Conservation (phyloP, 768 basidiomycete genomes). For the Mycena pura region DNA sequence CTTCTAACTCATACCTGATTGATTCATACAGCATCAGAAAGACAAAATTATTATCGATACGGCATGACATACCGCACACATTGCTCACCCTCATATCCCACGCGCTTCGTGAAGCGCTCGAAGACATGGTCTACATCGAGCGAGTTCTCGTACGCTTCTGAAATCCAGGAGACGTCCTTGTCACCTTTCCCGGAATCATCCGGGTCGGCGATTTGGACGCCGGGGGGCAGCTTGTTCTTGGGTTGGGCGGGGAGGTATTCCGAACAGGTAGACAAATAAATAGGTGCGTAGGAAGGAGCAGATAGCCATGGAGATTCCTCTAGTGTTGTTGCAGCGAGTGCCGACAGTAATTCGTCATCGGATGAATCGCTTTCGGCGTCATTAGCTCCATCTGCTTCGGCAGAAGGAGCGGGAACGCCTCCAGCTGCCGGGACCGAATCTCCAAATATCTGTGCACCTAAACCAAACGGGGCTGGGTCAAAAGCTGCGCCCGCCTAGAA, state of each 20-base stretch:
- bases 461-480: slow-evolving; percentile 50
- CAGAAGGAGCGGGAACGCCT: slow-evolving; percentile 20
- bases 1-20: slow-evolving; percentile 84
- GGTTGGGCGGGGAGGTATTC: slow-evolving; percentile 73
- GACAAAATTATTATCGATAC: not conserved
- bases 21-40: slow-evolving; percentile 5
- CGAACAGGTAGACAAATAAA: slow-evolving; percentile 76
- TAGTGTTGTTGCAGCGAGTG: slow-evolving; percentile 61
- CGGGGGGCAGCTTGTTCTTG: slow-evolving; percentile 53
- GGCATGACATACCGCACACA: slow-evolving; percentile 75
- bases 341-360: slow-evolving; percentile 60
- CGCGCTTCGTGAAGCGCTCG: slow-evolving; percentile 79
- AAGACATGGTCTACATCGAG: slow-evolving; percentile 84
- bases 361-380: slow-evolving; percentile 46
- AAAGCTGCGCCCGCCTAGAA: slow-evolving; percentile 35
- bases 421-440: slow-evolving; percentile 29
- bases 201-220: slow-evolving; percentile 51
- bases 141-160: slow-evolving; percentile 85
- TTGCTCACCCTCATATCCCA: slow-evolving; percentile 77
- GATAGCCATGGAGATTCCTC: slow-evolving; percentile 69
- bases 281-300: slow-evolving; percentile 68
- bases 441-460: slow-evolving; percentile 76
- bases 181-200: slow-evolving; percentile 48
- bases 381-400: slow-evolving; percentile 35
- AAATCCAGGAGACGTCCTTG: slow-evolving; percentile 62